These are phyloP conservation scores for Amanita rimosa DNA, from an alignment of 768 basidiomycete genomes.

Conservation along the genomic window DNA sequence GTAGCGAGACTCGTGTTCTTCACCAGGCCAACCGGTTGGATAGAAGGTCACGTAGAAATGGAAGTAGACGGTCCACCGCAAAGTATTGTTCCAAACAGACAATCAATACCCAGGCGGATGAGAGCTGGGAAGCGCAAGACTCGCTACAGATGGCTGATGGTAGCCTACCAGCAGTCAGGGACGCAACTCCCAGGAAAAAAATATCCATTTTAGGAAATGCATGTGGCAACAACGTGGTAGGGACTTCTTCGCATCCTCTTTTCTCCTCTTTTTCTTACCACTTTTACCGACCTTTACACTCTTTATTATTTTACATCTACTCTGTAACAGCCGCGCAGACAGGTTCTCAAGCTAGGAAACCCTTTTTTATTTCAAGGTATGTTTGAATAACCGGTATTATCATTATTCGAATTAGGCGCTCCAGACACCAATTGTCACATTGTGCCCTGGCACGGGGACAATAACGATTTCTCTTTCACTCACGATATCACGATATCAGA, in stretches of 20 bases:
- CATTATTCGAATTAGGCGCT: background rate
- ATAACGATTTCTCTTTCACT: constrained; percentile 4
- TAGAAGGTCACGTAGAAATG: constrained; percentile 20
- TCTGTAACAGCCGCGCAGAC: constrained; percentile 17
- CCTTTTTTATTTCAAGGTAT: constrained; percentile 29
- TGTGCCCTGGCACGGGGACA: constrained; percentile 1
- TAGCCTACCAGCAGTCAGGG: constrained; percentile 8
- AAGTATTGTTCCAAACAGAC: constrained; percentile 46
- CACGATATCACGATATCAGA: constrained; percentile 8
- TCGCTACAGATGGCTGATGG: constrained; percentile 29
- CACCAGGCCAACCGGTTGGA: constrained; percentile 10
- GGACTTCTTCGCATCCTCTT: constrained; percentile 12
- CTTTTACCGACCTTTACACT: constrained; percentile 12
- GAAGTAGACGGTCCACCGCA: constrained; percentile 41
- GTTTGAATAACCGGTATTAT: background rate
- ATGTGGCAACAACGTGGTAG: constrained; percentile 31
- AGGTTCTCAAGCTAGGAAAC: constrained; percentile 19
- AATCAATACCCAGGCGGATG: constrained; percentile 24
- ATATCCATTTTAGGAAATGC: constrained; percentile 22
- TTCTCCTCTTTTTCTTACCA: constrained; percentile 12
- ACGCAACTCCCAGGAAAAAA: constrained; percentile 10
- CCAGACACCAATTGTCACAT: background rate
- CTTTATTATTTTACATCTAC: constrained; percentile 11
- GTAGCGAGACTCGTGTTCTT: background rate
- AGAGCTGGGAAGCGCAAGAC: constrained; percentile 43